Conservation (phyloP, 2,329 filamentous ascomycete genomes). For the Arthrinium phaeospermum region DNA sequence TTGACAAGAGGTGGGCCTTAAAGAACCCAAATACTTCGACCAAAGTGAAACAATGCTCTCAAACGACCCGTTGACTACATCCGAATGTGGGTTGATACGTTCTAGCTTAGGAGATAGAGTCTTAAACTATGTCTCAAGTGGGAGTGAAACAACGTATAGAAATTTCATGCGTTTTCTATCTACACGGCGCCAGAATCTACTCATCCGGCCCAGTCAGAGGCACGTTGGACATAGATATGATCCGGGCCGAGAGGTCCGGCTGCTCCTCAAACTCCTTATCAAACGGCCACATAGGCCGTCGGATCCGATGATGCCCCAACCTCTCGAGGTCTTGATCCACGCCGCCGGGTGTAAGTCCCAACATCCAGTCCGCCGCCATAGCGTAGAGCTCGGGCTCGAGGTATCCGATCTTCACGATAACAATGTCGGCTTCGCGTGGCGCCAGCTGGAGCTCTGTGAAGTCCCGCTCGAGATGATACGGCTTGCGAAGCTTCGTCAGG, state of each 20-base stretch:
- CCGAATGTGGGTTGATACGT: too few species aligned
- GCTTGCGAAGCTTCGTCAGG: conserved; percentile 49
- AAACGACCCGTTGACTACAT: too few species aligned
- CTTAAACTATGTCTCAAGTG: not conserved
- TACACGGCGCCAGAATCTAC: not conserved
- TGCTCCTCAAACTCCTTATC: conserved; percentile 41
- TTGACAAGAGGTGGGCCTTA: not conserved
- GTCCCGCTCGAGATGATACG: conserved; percentile 55
- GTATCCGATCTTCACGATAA: conserved; percentile 63
- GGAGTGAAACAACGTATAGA: not conserved
- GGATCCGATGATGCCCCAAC: conserved; percentile 53
- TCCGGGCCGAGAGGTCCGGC: conserved; percentile 42
- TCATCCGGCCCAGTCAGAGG: conserved; percentile 25
- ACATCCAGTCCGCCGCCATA: conserved; percentile 61
- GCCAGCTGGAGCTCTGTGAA: conserved; percentile 54
- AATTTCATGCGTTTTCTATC: not conserved
- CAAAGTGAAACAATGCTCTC: too few species aligned
- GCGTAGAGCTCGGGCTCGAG: conserved; percentile 59
- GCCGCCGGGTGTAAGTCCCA: conserved; percentile 58
- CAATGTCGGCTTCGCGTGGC: conserved; percentile 53
- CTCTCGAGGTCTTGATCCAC: conserved; percentile 58
- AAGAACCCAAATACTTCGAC: too few species aligned
- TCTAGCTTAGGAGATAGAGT: too few species aligned
- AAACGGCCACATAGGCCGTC: conserved; percentile 55
- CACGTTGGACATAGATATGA: conserved; percentile 43